Evolutionary conservation across 768 basidiomycete genomes (phyloP), one percentile per base, ranked within the genome.

Genomic region (Termitomyces sp.): DNA sequence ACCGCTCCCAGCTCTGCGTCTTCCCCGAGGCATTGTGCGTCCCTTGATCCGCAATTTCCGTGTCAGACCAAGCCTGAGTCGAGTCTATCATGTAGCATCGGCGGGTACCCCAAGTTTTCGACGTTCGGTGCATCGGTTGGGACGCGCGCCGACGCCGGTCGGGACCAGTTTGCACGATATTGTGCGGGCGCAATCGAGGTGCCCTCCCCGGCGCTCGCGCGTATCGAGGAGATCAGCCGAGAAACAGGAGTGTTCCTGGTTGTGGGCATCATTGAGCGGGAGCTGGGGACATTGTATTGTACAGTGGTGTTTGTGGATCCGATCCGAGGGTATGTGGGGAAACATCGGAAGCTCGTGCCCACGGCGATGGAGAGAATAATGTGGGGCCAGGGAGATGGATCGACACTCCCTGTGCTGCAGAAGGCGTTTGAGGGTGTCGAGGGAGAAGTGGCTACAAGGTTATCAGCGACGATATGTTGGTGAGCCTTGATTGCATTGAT

Each of bases 271-370:
- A 77, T 87, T 50, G 85, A 86, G 62, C 74, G 76, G 14, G 81
- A 79, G 17, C 73, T 75, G 9, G 84, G 84, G 3, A 84, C 84
- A 1, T 68, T 86, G 17, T 86, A 84, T 60, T 87, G 85, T 66
- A 81, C 82, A 0, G 79, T 67, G 9, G 70, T 84, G 19, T 85
- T 84, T 65, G 74, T 85, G 23, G 76, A 81, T 61, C 82, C 84
- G 0, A 57, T 60, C 17, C 61, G 74, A 43, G 84, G 84, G 1
- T 72, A 77, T 28, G 64, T 85, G n/a, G 82, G 73, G 38, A 85
- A 85, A 64, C 82, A 86, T 64, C 75, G 86, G 15, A 87, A 87
- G 70, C 63, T 87, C 23, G 70, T 83, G 62, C 86, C 86, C 2
- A 87, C 86, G 8, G 85, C 73, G 0, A 60, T 71, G 50, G 86